Base-by-base conservation (phyloP, 257 asterid species). In the Paraleonurus japonicus region DNA sequence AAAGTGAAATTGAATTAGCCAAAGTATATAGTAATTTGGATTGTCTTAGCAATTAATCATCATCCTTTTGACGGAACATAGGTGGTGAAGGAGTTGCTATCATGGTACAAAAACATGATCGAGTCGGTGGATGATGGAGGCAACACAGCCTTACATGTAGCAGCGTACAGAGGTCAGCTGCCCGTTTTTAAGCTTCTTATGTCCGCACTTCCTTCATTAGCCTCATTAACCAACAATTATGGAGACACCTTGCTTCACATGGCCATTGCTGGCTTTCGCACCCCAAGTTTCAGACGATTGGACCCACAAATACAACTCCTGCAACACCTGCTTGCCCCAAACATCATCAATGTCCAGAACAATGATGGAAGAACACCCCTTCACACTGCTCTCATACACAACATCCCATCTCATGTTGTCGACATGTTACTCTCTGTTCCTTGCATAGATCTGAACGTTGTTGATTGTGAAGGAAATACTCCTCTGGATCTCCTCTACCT, bases 161-260 rank as follows among this genome's bases (percentile, higher is more conserved):
- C 99, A 24, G 95, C 96, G 15, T 92, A 86, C 65, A 76, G 88
- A 32, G 99, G 96, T 53, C 87, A 83, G 65, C 76, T 84, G 30
- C 48, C 84, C 7, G 87, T 80, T 28, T 70, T 92, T 13, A 77
- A 92, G 80, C 61, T 76, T 64, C 95, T 94, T 15, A 13, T 86
- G 22, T 77, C 87, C 0, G 74, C 85, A 8, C 89, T 84, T 54
- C 95, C 92, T 60, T 78, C 95, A 24, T 77, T 79, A 0, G 75
- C 79, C 1, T 48, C 79, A 12, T n/a, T 63, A 64, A 75, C 68
- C 26, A 95, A 95, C 82, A 83, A 75, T 20, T 71, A 81, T 0
- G 97, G 98, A 20, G 96, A 89, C 58, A 95, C 96, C 4, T 83
- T 88, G 62, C 89, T 95, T 30, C 99, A 92, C 78, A 86, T 89